These are phyloP conservation scores for Hsuehochloa calcarea DNA, from an alignment of 176 grass and related monocot genomes.

Conservation along the genomic window DNA sequence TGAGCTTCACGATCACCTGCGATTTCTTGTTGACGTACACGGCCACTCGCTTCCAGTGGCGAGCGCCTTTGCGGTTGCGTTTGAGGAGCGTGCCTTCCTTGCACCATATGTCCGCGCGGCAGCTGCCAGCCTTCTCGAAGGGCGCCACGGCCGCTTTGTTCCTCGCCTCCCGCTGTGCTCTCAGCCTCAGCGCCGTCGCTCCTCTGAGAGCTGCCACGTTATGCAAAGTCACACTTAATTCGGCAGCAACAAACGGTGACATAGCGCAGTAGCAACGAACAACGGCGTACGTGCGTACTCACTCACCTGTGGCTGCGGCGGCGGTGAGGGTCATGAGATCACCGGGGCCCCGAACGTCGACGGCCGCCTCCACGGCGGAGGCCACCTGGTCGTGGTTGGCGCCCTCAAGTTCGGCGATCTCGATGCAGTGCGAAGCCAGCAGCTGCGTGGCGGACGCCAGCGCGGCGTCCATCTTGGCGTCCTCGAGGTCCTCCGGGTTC, in stretches of 20 bases:
- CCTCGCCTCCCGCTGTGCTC: constrained; percentile 44
- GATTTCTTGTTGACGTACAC: constrained; percentile 53
- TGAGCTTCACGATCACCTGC: constrained; percentile 58
- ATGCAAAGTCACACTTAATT: not conserved
- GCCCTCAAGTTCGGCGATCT: constrained; percentile 73
- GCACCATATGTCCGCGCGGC: constrained; percentile 44
- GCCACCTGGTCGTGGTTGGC: constrained; percentile 71
- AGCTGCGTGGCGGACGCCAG: constrained; percentile 85
- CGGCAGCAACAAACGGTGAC: not conserved
- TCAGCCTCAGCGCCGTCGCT: constrained; percentile 43
- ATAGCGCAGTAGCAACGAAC: not conserved
- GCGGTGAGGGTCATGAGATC: constrained; percentile 90
- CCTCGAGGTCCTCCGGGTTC: constrained; percentile 24
- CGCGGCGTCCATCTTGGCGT: constrained; percentile 59
- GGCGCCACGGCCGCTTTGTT: constrained; percentile 48
- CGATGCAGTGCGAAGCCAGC: constrained; percentile 79
- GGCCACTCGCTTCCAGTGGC: constrained; percentile 44
- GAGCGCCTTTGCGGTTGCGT: constrained; percentile 36
- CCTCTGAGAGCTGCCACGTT: constrained; percentile 41
- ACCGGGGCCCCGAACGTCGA: constrained; percentile 67
- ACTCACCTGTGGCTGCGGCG: constrained; percentile 74
- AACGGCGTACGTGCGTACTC: no score
- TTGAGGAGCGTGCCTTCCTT: constrained; percentile 60
- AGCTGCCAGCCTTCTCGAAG: constrained; percentile 41
- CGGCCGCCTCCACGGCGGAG: constrained; percentile 59